These are phyloP conservation scores for Entoloma clypeatum DNA, from an alignment of 1,284 basidiomycete species.

Conservation along the genomic window DNA sequence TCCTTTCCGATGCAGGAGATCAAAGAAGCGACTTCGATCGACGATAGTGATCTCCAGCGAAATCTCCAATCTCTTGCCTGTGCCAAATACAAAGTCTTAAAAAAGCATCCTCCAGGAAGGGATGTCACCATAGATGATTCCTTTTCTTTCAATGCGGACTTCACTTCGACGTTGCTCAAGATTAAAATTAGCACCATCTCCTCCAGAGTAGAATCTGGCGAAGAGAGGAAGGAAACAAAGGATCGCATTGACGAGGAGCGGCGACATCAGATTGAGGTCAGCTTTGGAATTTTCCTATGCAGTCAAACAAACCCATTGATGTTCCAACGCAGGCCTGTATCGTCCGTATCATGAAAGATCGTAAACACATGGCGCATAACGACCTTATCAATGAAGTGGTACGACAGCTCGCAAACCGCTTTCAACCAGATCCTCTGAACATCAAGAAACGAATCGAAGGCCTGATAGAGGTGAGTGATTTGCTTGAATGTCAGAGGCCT, in stretches of 20 bases:
- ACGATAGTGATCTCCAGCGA: constrained; percentile 79
- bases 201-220: constrained; percentile 78
- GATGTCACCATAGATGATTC: constrained; percentile 75
- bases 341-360: constrained; percentile 97
- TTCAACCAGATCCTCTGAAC: constrained; percentile 78
- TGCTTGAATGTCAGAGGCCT: neutral
- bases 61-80: constrained; percentile 96
- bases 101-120: constrained; percentile 86
- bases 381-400: constrained; percentile 92
- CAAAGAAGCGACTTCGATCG: constrained; percentile 67
- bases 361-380: constrained; percentile 87
- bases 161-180: constrained; percentile 78
- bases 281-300: constrained; percentile 22
- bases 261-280: constrained; percentile 85
- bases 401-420: constrained; percentile 79
- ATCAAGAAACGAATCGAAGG: constrained; percentile 96
- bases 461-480: constrained; percentile 79
- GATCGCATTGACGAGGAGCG: constrained; percentile 93
- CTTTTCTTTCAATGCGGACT: constrained; percentile 88
- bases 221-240: constrained; percentile 89
- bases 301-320: neutral
- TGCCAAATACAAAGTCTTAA: constrained; percentile 92
- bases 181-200: constrained; percentile 95
- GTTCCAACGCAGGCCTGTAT: constrained; percentile 74
- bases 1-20: constrained; percentile 55